phyloP scores from a whole-genome alignment of 176 grass and related monocot species.

The Oryza meyeriana region DNA sequence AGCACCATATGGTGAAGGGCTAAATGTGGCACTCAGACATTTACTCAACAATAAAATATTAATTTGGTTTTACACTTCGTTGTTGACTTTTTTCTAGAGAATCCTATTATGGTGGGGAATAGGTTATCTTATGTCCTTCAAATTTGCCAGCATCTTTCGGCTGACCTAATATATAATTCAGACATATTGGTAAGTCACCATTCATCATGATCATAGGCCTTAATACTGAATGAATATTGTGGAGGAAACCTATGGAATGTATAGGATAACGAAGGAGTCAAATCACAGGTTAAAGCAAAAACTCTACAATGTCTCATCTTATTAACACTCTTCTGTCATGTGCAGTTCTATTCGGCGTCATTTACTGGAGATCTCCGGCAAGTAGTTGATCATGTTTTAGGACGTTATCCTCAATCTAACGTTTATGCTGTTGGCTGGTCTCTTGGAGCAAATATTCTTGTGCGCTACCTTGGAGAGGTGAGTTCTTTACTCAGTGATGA shows the following conservation, averaged over 20 bases:
- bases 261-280: background rate
- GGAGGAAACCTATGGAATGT: background rate
- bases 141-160: background rate
- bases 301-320: background rate
- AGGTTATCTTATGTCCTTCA: background rate
- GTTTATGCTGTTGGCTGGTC: conserved; percentile 91
- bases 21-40: background rate
- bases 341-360: conserved; percentile 92
- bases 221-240: background rate
- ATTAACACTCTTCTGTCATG: conserved; percentile 21
- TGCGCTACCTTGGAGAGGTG: conserved; percentile 91
- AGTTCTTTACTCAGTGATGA: conserved; percentile 14
- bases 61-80: background rate
- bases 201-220: conserved; percentile 7
- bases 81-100: background rate
- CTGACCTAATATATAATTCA: background rate
- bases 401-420: conserved; percentile 60
- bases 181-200: background rate
- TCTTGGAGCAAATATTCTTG: conserved; percentile 99
- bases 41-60: background rate
- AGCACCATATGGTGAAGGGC: background rate
- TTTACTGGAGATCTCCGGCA: conserved; percentile 88
- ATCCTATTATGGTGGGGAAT: background rate
- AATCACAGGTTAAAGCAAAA: background rate
- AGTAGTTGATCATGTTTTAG: conserved; percentile 62